These are phyloP conservation scores for Annona squamosa DNA, from an alignment of 164 flowering plant genomes.

Conservation along the genomic window DNA sequence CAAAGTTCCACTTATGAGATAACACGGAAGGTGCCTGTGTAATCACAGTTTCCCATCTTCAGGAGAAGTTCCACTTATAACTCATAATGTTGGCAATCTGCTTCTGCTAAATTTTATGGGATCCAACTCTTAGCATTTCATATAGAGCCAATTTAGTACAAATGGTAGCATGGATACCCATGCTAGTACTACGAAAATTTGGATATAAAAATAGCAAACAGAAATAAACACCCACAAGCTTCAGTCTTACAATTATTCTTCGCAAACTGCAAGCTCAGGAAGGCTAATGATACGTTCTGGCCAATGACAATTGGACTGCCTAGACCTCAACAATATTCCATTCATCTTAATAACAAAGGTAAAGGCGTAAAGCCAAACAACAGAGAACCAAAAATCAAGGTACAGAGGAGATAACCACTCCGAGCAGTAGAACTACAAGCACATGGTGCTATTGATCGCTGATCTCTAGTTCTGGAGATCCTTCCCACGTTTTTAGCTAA, in stretches of 20 bases:
- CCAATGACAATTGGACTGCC: not conserved
- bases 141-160: not conserved
- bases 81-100: not conserved
- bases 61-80: not conserved
- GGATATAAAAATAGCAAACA: conserved; percentile 1
- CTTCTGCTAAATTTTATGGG: too few relatives aligned
- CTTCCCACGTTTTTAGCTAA: not conserved
- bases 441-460: not conserved
- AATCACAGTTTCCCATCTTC: not conserved
- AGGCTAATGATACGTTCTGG: not conserved
- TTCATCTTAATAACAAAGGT: not conserved
- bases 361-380: not conserved
- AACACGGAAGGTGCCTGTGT: too few relatives aligned
- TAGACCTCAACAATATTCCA: not conserved
- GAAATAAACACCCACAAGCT: not conserved
- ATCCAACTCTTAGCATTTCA: not conserved
- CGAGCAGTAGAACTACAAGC: not conserved
- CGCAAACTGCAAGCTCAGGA: not conserved
- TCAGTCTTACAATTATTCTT: not conserved
- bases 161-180: not conserved
- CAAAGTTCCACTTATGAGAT: too few relatives aligned
- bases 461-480: not conserved
- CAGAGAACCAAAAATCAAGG: not conserved
- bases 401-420: not conserved
- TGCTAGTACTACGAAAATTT: not conserved